Evolutionary conservation across 2,329 filamentous ascomycete genomes (phyloP).

Genomic region (Zymoseptoria brevis): DNA sequence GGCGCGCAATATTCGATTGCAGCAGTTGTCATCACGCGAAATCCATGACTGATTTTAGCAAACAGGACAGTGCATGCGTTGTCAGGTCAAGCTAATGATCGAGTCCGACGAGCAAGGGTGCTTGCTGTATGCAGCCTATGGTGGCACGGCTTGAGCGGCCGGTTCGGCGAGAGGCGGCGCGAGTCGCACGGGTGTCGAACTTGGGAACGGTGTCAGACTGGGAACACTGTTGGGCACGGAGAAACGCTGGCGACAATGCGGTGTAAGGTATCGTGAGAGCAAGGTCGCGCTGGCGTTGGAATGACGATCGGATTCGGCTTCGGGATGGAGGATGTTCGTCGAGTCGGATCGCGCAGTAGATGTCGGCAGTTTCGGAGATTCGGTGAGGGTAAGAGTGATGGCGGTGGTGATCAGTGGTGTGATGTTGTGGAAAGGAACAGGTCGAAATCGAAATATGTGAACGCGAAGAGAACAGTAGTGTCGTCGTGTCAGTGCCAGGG

Average conservation of each 20-base stretch:
- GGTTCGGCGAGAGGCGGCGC: neutral
- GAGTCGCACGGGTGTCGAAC: neutral
- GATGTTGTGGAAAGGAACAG: neutral
- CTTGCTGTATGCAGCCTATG: neutral
- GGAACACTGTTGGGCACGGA: neutral
- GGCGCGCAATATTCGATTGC: conserved; percentile 1
- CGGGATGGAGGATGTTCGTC: neutral
- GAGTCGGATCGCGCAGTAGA: neutral
- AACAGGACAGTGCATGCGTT: conserved; percentile 1
- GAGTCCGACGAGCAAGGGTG: neutral
- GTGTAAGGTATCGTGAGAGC: neutral
- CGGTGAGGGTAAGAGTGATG: neutral
- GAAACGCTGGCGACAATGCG: neutral
- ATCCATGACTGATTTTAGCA: conserved; percentile 6
- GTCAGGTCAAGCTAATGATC: neutral
- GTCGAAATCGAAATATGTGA: neutral
- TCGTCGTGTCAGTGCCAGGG: neutral
- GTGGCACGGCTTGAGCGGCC: neutral
- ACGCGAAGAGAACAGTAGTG: neutral
- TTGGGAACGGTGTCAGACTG: neutral
- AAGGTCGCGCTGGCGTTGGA: neutral
- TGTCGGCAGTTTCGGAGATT: neutral
- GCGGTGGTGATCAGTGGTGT: neutral
- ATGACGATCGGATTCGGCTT: neutral
- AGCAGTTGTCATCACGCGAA: conserved; percentile 6